Conservation (phyloP, 2,329 filamentous ascomycete species). For the Trichoderma citrinoviride region DNA sequence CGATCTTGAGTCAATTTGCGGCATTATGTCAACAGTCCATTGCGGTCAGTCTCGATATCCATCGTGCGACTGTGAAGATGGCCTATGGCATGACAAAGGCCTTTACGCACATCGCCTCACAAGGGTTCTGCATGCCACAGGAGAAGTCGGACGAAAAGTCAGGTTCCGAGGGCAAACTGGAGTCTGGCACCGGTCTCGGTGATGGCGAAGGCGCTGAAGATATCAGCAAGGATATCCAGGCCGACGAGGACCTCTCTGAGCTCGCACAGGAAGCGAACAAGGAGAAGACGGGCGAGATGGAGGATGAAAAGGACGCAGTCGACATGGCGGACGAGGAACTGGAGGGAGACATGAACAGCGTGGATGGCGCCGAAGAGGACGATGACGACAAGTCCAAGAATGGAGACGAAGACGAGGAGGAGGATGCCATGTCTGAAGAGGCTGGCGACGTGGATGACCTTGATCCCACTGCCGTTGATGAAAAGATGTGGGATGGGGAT, state of each 20-base stretch:
- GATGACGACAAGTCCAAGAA: constrained; percentile 60
- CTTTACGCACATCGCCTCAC: constrained; percentile 73
- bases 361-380: constrained; percentile 61
- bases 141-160: constrained; percentile 73
- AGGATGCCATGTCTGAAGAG: constrained; percentile 84
- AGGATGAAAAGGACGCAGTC: constrained; percentile 81
- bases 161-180: constrained; percentile 72
- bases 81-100: constrained; percentile 71
- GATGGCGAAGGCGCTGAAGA: constrained; percentile 95
- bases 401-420: constrained; percentile 57
- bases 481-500: constrained; percentile 97
- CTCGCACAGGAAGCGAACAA: constrained; percentile 80
- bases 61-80: constrained; percentile 70
- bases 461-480: constrained; percentile 85
- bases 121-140: constrained; percentile 88
- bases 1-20: constrained; percentile 73
- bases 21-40: constrained; percentile 59
- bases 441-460: constrained; percentile 87
- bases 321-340: constrained; percentile 91
- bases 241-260: constrained; percentile 90
- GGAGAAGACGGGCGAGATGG: constrained; percentile 63
- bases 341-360: constrained; percentile 74
- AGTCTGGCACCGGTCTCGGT: constrained; percentile 88
- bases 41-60: constrained; percentile 58
- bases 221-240: constrained; percentile 93